phyloP scores from a whole-genome alignment of 2,329 filamentous ascomycete species.

The Botrytis pseudocinerea region DNA sequence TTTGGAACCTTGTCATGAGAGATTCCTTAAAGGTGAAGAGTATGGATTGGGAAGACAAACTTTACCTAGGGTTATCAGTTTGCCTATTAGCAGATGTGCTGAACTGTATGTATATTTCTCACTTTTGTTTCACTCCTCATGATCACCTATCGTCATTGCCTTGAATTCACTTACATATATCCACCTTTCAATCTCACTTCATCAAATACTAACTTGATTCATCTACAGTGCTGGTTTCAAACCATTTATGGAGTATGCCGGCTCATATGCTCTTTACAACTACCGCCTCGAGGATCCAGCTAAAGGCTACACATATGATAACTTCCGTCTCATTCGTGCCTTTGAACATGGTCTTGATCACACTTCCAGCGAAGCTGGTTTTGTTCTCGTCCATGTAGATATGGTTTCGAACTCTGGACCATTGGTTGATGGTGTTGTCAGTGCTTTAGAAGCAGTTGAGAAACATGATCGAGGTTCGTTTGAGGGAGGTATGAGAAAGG shows the following conservation, averaged over 20 bases:
- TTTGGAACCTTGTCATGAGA: slow-evolving; percentile 86
- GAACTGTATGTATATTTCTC: slow-evolving; percentile 67
- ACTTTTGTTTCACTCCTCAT: not conserved
- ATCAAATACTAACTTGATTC: not conserved
- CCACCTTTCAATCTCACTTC: too few relatives aligned
- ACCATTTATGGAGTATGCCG: slow-evolving; percentile 86
- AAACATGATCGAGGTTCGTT: slow-evolving; percentile 54
- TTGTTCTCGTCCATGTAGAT: slow-evolving; percentile 93
- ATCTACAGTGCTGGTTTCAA: slow-evolving; percentile 66
- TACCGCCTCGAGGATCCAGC: slow-evolving; percentile 60
- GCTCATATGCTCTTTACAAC: slow-evolving; percentile 68
- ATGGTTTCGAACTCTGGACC: slow-evolving; percentile 88
- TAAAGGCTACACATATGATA: slow-evolving; percentile 59
- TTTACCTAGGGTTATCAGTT: slow-evolving; percentile 72
- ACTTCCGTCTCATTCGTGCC: slow-evolving; percentile 81
- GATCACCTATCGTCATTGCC: not conserved
- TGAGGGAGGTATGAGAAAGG: slow-evolving; percentile 62
- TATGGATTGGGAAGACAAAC: slow-evolving; percentile 77
- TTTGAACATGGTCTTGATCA: slow-evolving; percentile 90
- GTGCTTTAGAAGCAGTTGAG: slow-evolving; percentile 62
- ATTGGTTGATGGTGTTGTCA: slow-evolving; percentile 71
- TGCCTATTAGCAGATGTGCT: slow-evolving; percentile 80
- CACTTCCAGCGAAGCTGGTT: slow-evolving; percentile 85
- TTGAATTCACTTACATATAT: slow-evolving; percentile 16
- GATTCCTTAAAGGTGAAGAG: slow-evolving; percentile 65